These are phyloP conservation scores for Gomphus sp. DNA, from an alignment of 1,284 basidiomycete species.

Conservation along the genomic window DNA sequence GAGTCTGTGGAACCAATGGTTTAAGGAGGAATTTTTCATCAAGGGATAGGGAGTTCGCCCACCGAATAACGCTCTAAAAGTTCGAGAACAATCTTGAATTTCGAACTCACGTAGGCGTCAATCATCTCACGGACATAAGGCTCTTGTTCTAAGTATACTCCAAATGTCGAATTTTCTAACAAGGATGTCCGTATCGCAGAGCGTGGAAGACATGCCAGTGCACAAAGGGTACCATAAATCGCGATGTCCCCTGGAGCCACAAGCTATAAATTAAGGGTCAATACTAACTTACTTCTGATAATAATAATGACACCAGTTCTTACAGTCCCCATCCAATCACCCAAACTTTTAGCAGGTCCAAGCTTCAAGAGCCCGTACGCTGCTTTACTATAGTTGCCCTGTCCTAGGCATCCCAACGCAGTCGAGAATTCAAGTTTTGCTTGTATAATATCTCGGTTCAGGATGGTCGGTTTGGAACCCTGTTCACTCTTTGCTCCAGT, in stretches of 20 bases:
- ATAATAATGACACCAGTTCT: conserved; percentile 1
- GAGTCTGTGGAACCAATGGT: conserved; percentile 35
- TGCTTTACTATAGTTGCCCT: conserved; percentile 67
- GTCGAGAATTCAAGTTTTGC: conserved; percentile 74
- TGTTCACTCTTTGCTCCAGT: conserved; percentile 20
- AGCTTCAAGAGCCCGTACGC: conserved; percentile 61
- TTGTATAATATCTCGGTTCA: conserved; percentile 56
- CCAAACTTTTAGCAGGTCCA: conserved; percentile 53
- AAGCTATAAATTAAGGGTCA: conserved; percentile 33
- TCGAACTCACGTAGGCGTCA: conserved; percentile 72
- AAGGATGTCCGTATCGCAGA: conserved; percentile 59
- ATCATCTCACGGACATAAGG: conserved; percentile 77
- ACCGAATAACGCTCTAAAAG: conserved; percentile 67
- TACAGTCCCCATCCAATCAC: conserved; percentile 65
- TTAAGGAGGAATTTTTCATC: background rate
- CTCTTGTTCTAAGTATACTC: conserved; percentile 76
- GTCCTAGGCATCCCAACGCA: conserved; percentile 63
- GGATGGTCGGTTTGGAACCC: conserved; percentile 31
- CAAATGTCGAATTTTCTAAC: conserved; percentile 61
- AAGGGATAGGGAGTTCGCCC: conserved; percentile 19
- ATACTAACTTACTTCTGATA: background rate
- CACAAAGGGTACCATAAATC: conserved; percentile 74
- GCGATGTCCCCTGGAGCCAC: conserved; percentile 74
- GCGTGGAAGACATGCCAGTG: conserved; percentile 66
- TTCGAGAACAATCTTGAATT: conserved; percentile 73